Evolutionary conservation across 2,329 filamentous ascomycete species (phyloP).

Genomic region (Venturia nashicola): DNA sequence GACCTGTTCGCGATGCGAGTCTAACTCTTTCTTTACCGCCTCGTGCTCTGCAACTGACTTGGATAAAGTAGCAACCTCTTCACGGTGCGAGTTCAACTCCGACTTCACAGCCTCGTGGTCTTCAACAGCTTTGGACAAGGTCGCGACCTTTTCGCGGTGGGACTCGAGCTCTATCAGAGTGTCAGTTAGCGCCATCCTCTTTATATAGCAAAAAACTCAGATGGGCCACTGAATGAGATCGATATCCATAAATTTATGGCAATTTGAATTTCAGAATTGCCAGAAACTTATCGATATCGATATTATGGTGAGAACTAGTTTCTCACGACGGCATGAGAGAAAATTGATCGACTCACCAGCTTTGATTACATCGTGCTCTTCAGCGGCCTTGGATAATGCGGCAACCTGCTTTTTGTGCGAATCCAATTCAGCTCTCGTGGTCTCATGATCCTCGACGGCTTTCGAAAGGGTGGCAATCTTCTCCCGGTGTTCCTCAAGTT

Average conservation of each 20-base stretch:
- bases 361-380: not conserved
- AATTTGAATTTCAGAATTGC: not conserved
- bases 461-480: constrained; percentile 2
- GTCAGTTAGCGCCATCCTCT: not conserved
- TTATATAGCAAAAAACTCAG: not conserved
- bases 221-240: not conserved
- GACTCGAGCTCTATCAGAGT: not conserved
- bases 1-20: not conserved
- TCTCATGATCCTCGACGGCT: not conserved
- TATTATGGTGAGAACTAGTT: no score
- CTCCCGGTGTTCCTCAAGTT: not conserved
- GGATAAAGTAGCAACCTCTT: not conserved
- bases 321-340: not conserved
- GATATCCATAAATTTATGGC: not conserved
- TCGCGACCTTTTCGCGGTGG: not conserved
- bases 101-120: not conserved
- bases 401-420: not conserved
- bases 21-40: constrained; percentile 1
- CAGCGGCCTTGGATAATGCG: not conserved
- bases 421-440: constrained; percentile 5
- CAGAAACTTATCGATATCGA: not conserved
- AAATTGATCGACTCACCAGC: not conserved
- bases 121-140: not conserved
- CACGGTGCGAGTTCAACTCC: not conserved
- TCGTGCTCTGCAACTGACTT: constrained; percentile 3